These are phyloP conservation scores for Volvariella surrecta DNA, from an alignment of 1,284 basidiomycete genomes.

Conservation along the genomic window DNA sequence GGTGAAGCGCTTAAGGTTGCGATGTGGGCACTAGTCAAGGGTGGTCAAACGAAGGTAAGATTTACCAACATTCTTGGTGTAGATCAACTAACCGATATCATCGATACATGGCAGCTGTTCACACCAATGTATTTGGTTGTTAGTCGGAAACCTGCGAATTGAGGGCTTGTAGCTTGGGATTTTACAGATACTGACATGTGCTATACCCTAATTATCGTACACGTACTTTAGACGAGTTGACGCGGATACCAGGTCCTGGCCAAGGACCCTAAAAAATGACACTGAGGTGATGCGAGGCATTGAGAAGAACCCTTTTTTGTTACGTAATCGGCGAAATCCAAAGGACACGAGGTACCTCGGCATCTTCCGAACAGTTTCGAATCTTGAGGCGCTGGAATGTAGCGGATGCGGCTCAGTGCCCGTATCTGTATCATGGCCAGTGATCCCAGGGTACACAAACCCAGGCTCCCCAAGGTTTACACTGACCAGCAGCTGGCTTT, in stretches of 20 bases:
- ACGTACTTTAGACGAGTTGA: neutral
- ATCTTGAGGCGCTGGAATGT: constrained; percentile 1
- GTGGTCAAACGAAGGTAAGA: constrained; percentile 80
- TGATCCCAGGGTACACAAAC: constrained; percentile 43
- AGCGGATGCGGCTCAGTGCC: constrained; percentile 7
- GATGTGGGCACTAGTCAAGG: constrained; percentile 71
- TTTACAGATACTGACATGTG: constrained; percentile 6
- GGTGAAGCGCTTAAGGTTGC: constrained; percentile 87
- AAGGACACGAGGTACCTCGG: constrained; percentile 2
- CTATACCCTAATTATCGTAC: constrained; percentile 14
- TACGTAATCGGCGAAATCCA: neutral
- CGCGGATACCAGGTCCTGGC: too few species aligned
- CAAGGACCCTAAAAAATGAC: neutral
- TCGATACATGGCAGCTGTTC: constrained; percentile 47
- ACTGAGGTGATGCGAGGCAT: neutral
- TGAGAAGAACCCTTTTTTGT: neutral
- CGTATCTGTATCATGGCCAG: constrained; percentile 22
- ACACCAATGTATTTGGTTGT: constrained; percentile 76
- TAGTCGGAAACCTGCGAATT: constrained; percentile 52
- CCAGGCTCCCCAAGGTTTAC: constrained; percentile 51
- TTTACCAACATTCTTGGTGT: constrained; percentile 3
- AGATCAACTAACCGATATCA: constrained; percentile 6
- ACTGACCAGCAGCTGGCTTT: constrained; percentile 47
- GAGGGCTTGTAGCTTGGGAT: constrained; percentile 8
- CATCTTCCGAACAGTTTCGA: neutral